Conservation (phyloP, 768 basidiomycete genomes). For the Tricholoma bakamatsutake region DNA sequence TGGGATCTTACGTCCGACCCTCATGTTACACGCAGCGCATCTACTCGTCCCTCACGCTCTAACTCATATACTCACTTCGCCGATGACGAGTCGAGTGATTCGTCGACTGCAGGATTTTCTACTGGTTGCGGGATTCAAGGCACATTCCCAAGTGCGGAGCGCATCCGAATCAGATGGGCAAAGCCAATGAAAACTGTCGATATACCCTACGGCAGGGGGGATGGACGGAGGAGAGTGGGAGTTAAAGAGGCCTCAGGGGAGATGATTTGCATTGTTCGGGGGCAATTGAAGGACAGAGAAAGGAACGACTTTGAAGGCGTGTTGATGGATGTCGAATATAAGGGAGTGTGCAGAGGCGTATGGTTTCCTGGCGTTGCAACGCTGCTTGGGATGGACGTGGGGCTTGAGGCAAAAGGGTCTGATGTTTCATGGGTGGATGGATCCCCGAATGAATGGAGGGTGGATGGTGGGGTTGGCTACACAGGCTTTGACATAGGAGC, state of each 20-base stretch:
- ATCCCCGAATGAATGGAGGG: constrained; percentile 47
- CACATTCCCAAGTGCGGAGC: constrained; percentile 72
- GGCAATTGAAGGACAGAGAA: constrained; percentile 35
- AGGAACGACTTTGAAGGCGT: constrained; percentile 43
- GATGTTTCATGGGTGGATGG: constrained; percentile 63
- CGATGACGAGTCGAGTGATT: constrained; percentile 79
- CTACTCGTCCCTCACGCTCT: constrained; percentile 44
- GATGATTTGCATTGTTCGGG: constrained; percentile 56
- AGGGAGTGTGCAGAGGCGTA: constrained; percentile 66
- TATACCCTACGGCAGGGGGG: constrained; percentile 33
- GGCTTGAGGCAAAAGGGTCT: constrained; percentile 60
- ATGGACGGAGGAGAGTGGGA: constrained; percentile 63
- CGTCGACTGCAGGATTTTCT: constrained; percentile 46
- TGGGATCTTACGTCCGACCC: constrained; percentile 81
- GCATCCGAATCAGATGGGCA: constrained; percentile 75
- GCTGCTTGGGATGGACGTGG: constrained; percentile 71
- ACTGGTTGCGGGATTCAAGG: constrained; percentile 69
- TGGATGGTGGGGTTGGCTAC: constrained; percentile 60
- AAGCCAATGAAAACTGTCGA: constrained; percentile 48
- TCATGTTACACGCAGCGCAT: constrained; percentile 53
- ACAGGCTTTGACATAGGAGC: constrained; percentile 63
- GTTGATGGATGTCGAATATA: constrained; percentile 63
- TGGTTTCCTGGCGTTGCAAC: constrained; percentile 86
- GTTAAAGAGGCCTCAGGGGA: constrained; percentile 64
- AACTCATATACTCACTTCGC: constrained; percentile 68